phyloP scores from a whole-genome alignment of 2,329 filamentous ascomycete genomes.

The Orbilia oligospora region DNA sequence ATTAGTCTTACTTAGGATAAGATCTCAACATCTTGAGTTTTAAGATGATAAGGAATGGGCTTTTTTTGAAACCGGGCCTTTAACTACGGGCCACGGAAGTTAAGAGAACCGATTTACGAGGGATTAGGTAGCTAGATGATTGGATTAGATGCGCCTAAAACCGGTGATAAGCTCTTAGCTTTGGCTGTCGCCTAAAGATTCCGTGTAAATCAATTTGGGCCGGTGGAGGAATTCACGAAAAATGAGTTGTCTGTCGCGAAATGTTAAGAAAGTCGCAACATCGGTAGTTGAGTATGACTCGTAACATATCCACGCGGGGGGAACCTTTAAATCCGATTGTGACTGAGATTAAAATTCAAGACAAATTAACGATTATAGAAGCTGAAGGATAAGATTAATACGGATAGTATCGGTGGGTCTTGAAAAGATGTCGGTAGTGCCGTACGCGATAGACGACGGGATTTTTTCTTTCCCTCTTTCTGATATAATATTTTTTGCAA shows the following conservation, averaged over 20 bases:
- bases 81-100: neutral
- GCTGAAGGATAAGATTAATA: neutral
- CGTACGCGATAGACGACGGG: slow-evolving; percentile 5
- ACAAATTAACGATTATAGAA: neutral
- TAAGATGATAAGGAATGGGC: neutral
- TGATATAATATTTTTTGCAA: neutral
- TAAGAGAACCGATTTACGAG: neutral
- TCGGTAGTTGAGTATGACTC: neutral
- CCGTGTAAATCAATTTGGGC: neutral
- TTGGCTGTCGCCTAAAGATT: neutral
- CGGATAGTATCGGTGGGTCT: neutral
- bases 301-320: too few relatives aligned
- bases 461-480: slow-evolving; percentile 3
- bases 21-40: neutral
- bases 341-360: neutral
- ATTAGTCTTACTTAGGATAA: neutral
- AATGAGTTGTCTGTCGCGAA: slow-evolving; percentile 4
- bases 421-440: neutral
- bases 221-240: neutral
- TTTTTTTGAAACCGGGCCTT: slow-evolving; percentile 4
- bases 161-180: slow-evolving; percentile 2
- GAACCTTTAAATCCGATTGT: neutral
- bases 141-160: slow-evolving; percentile 6
- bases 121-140: neutral
- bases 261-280: neutral